Evolutionary conservation across 352 stramenopile species (phyloP).

Genomic region (Phytophthora litchii): DNA sequence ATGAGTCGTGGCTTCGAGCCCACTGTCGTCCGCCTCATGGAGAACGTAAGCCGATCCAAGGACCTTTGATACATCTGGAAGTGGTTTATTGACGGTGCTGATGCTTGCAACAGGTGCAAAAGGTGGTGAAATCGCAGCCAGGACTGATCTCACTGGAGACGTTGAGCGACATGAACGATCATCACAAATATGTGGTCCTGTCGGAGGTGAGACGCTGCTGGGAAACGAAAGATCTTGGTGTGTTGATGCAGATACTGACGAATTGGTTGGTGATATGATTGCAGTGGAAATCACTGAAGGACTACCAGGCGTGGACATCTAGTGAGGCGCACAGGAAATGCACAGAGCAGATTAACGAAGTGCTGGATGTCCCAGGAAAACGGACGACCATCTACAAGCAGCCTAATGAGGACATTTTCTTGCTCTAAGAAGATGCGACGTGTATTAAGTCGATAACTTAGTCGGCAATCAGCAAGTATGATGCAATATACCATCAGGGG

Average conservation of each 20-base stretch:
- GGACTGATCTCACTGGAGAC: conserved; percentile 83
- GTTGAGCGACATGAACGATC: conserved; percentile 80
- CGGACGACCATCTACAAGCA: conserved; percentile 85
- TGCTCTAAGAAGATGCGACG: conserved; percentile 50
- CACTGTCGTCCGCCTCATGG: conserved; percentile 80
- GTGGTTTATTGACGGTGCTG: not conserved
- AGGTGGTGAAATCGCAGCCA: conserved; percentile 74
- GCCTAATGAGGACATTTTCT: conserved; percentile 85
- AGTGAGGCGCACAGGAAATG: conserved; percentile 83
- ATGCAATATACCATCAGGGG: not conserved
- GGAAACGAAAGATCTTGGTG: not conserved
- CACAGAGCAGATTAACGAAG: conserved; percentile 86
- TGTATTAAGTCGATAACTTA: conserved; percentile 22
- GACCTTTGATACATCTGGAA: not conserved
- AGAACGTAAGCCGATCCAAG: conserved; percentile 50
- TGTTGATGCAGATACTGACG: not conserved
- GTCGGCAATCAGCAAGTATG: conserved; percentile 7
- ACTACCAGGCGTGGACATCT: conserved; percentile 80
- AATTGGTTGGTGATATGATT: conserved; percentile 6
- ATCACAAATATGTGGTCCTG: conserved; percentile 89
- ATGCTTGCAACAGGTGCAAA: conserved; percentile 54
- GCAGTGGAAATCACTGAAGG: conserved; percentile 80
- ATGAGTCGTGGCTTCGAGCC: conserved; percentile 86
- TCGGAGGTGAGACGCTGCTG: conserved; percentile 59
- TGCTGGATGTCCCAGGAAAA: conserved; percentile 86